Evolutionary conservation across 768 basidiomycete genomes (phyloP), one percentile per base, ranked within the genome.

Genomic region (Tylopilus intermedius): DNA sequence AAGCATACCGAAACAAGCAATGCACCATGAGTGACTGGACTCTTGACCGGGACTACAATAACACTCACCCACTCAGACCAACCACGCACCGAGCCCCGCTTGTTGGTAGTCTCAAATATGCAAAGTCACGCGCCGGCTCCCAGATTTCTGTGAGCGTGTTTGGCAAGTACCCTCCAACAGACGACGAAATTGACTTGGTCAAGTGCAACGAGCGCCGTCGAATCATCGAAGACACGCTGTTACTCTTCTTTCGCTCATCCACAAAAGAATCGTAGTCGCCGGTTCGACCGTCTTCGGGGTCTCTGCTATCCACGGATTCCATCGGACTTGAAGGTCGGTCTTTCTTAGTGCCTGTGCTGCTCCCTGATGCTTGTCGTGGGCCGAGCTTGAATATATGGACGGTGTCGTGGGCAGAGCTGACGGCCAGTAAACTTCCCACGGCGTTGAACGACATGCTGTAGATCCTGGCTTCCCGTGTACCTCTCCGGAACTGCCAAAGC

Each of bases 91-190:
- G 78, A 10, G 84, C 82, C 3, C 92, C 86, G 55, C 80, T 73
- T 6, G 83, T 79, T 47, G 94, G 92, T 22, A 99, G 69, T 63
- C 90, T 83, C 53, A 95, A 72, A 67, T 80, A 94, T 1, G 95
- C 96, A 65, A 98, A 98, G 65, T 96, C 95, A 7, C 95, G 76
- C 33, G 90, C 79, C 0, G 96, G 96, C 61, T 98, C 96, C 94
- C 94, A 99, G 73, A 98, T 83, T 67, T 96, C 95, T 18, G 93
- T 90, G 43, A 98, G 69, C 1, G 90, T 86, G 58, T 86, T 88
- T 0, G 95, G 95, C 0, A 94, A 77, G 62, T 92, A 92, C 0
- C 86, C 86, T 14, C 92, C 90, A 15, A 92, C 76, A 4, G 87
- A 85, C n/a, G 84, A 77, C 0, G 89, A 85, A 40, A 93, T 66